Conservation (phyloP, 108 stramenopile genomes). For the Fragilaria crotonensis region DNA sequence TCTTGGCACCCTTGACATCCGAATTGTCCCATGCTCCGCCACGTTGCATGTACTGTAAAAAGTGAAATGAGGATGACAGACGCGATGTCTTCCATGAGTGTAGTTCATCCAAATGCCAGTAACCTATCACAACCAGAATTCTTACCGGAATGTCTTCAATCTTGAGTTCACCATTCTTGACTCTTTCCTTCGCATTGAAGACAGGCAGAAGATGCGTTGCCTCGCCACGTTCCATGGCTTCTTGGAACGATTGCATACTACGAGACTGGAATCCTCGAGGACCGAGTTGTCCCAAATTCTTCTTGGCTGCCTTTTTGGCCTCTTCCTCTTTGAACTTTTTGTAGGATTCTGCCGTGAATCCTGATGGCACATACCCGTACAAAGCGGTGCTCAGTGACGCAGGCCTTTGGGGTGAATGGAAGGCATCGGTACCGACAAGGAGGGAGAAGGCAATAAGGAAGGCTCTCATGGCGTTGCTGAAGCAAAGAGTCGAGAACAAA, state of each 20-base stretch:
- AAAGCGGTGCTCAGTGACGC: neutral
- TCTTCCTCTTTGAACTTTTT: slow-evolving; percentile 61
- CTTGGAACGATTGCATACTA: slow-evolving; percentile 72
- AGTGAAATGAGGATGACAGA: neutral
- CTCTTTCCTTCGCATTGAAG: slow-evolving; percentile 47
- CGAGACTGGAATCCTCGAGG: slow-evolving; percentile 73
- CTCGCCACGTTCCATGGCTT: slow-evolving; percentile 72
- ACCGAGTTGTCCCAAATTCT: slow-evolving; percentile 54
- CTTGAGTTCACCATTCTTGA: slow-evolving; percentile 59
- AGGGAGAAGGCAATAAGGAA: no score
- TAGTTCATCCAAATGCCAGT: slow-evolving; percentile 5
- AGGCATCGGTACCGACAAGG: no score
- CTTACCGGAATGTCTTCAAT: slow-evolving; percentile 56
- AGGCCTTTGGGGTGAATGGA: no score
- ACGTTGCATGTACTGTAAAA: slow-evolving; percentile 70
- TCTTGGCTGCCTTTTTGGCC: slow-evolving; percentile 33
- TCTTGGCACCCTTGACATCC: slow-evolving; percentile 58
- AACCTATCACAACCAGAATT: slow-evolving; percentile 32
- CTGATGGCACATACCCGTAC: slow-evolving; percentile 57
- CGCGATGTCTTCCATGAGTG: neutral
- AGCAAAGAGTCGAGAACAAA: no score
- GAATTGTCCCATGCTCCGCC: slow-evolving; percentile 57
- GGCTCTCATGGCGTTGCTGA: no score
- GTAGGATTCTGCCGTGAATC: slow-evolving; percentile 71
- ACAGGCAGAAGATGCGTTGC: slow-evolving; percentile 66